These are phyloP conservation scores for Fusarium vanettenii DNA, from an alignment of 2,329 filamentous ascomycete genomes.

Conservation along the genomic window DNA sequence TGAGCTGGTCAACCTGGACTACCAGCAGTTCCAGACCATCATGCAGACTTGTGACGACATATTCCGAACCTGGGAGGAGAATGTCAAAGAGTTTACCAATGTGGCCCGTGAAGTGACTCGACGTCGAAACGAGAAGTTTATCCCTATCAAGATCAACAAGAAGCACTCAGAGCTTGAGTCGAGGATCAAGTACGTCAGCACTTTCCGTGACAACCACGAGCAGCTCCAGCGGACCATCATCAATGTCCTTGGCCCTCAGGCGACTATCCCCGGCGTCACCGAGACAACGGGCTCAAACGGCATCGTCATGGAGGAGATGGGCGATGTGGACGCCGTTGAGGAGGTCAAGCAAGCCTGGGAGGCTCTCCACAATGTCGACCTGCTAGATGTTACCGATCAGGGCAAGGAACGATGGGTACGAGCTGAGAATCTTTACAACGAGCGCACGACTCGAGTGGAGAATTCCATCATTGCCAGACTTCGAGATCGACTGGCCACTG, in stretches of 20 bases:
- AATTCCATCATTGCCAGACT: conserved; percentile 98
- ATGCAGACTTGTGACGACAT: conserved; percentile 88
- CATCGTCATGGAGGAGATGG: conserved; percentile 90
- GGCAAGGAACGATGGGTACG: conserved; percentile 93
- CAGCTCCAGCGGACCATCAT: conserved; percentile 96
- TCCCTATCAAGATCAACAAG: conserved; percentile 94
- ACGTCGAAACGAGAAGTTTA: conserved; percentile 96
- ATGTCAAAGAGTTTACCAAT: conserved; percentile 97
- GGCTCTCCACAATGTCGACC: conserved; percentile 92
- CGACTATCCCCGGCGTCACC: conserved; percentile 64
- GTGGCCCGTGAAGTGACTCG: conserved; percentile 95
- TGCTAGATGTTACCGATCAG: conserved; percentile 90
- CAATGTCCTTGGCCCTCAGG: conserved; percentile 89
- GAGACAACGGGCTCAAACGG: conserved; percentile 67
- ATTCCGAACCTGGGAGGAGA: conserved; percentile 94
- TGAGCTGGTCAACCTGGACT: conserved; percentile 91
- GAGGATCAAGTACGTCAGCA: conserved; percentile 91
- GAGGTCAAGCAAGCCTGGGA: conserved; percentile 96
- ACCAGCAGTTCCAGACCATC: conserved; percentile 86
- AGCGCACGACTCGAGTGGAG: conserved; percentile 95
- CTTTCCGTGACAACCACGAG: conserved; percentile 96
- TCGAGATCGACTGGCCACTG: conserved; percentile 90
- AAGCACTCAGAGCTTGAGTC: conserved; percentile 91
- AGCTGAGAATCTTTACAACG: conserved; percentile 96
- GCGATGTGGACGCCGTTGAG: conserved; percentile 95